Conservation (phyloP, 768 basidiomycete species). For the Auricularia heimuer region DNA sequence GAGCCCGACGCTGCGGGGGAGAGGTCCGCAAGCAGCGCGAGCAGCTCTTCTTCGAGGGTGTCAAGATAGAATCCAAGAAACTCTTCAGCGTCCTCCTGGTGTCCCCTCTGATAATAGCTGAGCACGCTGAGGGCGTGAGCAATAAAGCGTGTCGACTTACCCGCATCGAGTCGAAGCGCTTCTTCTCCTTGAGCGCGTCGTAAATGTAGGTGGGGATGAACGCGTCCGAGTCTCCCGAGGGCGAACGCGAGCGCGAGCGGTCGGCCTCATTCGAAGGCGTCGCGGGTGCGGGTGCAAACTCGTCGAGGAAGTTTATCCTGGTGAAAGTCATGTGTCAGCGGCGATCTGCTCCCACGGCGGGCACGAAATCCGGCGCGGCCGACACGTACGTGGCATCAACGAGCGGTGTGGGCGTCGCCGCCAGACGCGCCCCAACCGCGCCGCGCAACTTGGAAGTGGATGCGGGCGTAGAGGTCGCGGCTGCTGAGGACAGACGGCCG, state of each 20-base stretch:
- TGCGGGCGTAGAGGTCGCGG: slow-evolving; percentile 11
- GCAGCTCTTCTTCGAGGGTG: slow-evolving; percentile 85
- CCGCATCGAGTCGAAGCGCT: slow-evolving; percentile 87
- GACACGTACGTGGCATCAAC: slow-evolving; percentile 35
- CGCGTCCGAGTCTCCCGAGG: slow-evolving; percentile 36
- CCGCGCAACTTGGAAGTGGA: not conserved
- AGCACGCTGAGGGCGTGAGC: not conserved
- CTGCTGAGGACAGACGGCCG: slow-evolving; percentile 36
- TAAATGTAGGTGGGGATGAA: slow-evolving; percentile 84
- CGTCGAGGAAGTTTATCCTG: slow-evolving; percentile 63
- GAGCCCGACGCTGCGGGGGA: slow-evolving; percentile 24
- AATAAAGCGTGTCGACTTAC: slow-evolving; percentile 32
- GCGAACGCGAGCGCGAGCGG: not conserved
- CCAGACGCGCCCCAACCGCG: slow-evolving; percentile 36
- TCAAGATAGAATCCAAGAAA: slow-evolving; percentile 97
- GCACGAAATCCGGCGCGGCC: too few relatives aligned
- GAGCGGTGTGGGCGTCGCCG: slow-evolving; percentile 16
- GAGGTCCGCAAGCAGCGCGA: slow-evolving; percentile 50
- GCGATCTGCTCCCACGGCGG: not conserved
- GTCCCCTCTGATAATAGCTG: slow-evolving; percentile 50
- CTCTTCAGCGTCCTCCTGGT: slow-evolving; percentile 98
- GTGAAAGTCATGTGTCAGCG: not conserved
- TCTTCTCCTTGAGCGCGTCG: slow-evolving; percentile 88
- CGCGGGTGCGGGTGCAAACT: slow-evolving; percentile 39
- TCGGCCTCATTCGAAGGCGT: slow-evolving; percentile 28